These are phyloP conservation scores for Lactifluus pinguis DNA, from an alignment of 768 basidiomycete genomes.

Conservation along the genomic window DNA sequence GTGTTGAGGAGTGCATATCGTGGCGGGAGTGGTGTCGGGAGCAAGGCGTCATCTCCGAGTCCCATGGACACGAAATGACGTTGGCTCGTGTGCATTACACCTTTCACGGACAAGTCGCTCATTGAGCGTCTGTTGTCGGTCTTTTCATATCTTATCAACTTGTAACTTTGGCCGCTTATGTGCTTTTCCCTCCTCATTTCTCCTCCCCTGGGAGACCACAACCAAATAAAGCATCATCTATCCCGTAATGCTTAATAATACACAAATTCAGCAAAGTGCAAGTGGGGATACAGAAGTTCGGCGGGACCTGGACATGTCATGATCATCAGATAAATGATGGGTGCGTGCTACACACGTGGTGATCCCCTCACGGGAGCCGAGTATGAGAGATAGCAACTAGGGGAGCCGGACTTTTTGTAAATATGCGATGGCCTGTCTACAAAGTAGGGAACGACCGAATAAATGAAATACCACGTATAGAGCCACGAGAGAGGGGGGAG, in stretches of 20 bases:
- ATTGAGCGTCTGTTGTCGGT: not conserved
- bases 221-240: conserved; percentile 1
- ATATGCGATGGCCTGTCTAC: conserved; percentile 15
- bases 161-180: conserved; percentile 1
- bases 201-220: not conserved
- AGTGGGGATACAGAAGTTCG: conserved; percentile 11
- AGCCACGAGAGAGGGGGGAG: not conserved
- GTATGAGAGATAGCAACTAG: not conserved
- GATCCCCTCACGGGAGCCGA: not conserved
- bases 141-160: not conserved
- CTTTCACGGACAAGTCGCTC: not conserved
- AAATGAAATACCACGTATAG: conserved; percentile 13
- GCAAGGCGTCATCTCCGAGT: conserved; percentile 11
- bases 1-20: conserved; percentile 31
- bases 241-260: conserved; percentile 13
- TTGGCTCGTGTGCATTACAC: not conserved
- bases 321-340: conserved; percentile 11
- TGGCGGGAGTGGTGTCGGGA: conserved; percentile 6
- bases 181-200: not conserved
- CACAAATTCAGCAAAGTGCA: conserved; percentile 5
- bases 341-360: conserved; percentile 12
- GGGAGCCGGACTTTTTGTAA: conserved; percentile 8
- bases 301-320: conserved; percentile 1
- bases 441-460: conserved; percentile 9
- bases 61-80: conserved; percentile 11